phyloP scores from a whole-genome alignment of 2,329 filamentous ascomycete genomes.

The Zasmidium angulare region DNA sequence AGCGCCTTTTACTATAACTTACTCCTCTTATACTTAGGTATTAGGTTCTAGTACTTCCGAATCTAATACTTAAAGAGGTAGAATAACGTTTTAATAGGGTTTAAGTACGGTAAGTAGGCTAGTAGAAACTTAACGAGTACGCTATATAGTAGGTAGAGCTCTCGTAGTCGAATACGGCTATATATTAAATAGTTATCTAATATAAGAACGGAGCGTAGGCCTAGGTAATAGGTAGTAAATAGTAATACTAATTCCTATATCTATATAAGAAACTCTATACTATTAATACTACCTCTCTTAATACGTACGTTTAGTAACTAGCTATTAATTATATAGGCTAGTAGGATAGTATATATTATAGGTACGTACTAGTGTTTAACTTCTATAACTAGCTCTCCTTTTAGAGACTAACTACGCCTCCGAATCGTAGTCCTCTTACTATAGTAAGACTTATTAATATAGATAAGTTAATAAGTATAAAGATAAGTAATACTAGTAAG shows the following conservation, averaged over 20 bases:
- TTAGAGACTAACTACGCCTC: neutral
- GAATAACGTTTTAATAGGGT: neutral
- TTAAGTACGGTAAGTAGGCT: neutral
- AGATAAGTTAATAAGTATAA: neutral
- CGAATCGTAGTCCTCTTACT: neutral
- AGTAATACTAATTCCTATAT: no score
- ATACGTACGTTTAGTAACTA: no score
- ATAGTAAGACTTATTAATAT: neutral
- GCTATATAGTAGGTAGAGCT: neutral
- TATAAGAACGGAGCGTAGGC: neutral
- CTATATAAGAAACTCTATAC: no score
- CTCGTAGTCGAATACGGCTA: neutral
- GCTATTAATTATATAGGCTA: neutral
- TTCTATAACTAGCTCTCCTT: neutral
- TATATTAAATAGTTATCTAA: neutral
- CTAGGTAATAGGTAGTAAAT: neutral
- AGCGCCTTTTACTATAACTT: neutral
- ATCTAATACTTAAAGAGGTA: neutral
- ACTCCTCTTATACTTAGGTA: neutral
- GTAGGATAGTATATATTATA: neutral
- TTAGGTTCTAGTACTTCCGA: neutral
- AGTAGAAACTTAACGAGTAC: no score
- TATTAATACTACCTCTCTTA: no score
- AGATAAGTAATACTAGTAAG: neutral
- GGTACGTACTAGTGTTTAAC: neutral